Base-by-base conservation (phyloP, 495 filamentous ascomycete species). In the Acidomyces sp. region DNA sequence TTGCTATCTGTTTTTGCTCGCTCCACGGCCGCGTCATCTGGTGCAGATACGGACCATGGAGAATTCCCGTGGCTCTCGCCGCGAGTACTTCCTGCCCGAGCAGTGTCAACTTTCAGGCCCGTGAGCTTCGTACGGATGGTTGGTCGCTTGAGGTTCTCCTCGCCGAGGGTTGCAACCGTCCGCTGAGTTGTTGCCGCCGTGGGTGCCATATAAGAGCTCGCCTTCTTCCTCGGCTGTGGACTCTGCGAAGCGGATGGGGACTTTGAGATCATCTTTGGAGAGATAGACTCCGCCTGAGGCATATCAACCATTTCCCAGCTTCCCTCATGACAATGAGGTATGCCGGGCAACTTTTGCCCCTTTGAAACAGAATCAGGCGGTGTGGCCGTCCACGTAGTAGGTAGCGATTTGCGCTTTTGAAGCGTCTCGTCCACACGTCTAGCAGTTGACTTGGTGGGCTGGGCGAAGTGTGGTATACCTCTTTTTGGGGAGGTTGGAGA, bases 171-270 rank as follows among this genome's bases (percentile, higher is more conserved):
- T 3, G 42, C 48, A 24, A 41, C 28, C 1, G 23, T 27, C 13
- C 48, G 48, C 32, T 46, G 48, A 1, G 41, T 45, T 12, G 43
- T 34, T 6, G 48, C 48, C n/a, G 37, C 27, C 3, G 48, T 51
- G 4, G 48, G 48, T 18, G 48, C 30, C 48, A 51, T 51, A 27
- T 51, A 51, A 15, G 42, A 41, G 30, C 42, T 45, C 10, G 13
- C 29, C 38, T 51, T 45, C 38, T 51, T 51, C 2, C 22, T 35
- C 3, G 37, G 23, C 15, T n/a, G 30, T 13, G n/a, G n/a, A n/a
- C n/a, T n/a, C n/a, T 42, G 28, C 3, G 37, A 20, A 4, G 15
- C 22, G 6, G 18, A n/a, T 16, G 19, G 17, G 13, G 10, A 22
- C n/a, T n/a, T n/a, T n/a, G n/a, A n/a, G 2, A 29, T 9, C 4